phyloP scores from a whole-genome alignment of 1,284 basidiomycete species.

The Inonotus hispidus region DNA sequence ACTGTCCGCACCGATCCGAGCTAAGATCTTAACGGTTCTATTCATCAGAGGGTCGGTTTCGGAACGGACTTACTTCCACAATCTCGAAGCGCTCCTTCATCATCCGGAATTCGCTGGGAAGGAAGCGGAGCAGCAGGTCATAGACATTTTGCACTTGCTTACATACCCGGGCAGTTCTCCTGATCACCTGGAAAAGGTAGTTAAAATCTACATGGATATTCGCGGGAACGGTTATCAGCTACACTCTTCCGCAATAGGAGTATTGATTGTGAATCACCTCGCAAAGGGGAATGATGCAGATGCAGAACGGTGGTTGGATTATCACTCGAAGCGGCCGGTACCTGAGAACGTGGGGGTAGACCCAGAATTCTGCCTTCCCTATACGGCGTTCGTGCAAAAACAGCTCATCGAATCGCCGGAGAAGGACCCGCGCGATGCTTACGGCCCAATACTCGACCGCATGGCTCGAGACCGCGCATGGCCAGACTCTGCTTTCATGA shows the following conservation, averaged over 20 bases:
- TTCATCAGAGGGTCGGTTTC: background rate
- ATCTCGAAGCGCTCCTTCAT: background rate
- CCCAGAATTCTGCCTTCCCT: background rate
- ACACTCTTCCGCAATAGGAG: background rate
- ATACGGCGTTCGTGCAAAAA: background rate
- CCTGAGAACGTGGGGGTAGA: background rate
- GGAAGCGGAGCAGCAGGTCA: background rate
- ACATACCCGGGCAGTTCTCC: background rate
- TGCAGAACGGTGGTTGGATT: slow-evolving; percentile 13
- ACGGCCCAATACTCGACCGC: slow-evolving; percentile 9
- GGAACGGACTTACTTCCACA: background rate
- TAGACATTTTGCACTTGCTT: slow-evolving; percentile 1
- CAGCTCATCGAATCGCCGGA: background rate
- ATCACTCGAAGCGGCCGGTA: background rate
- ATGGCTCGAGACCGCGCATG: slow-evolving; percentile 12
- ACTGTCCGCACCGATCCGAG: background rate
- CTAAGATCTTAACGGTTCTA: slow-evolving; percentile 1
- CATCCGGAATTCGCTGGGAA: background rate
- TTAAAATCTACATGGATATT: background rate
- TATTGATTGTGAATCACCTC: slow-evolving; percentile 2
- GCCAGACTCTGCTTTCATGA: slow-evolving; percentile 13
- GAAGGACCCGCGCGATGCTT: slow-evolving; percentile 2
- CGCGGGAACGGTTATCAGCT: background rate
- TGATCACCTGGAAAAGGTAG: background rate
- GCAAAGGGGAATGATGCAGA: background rate